phyloP scores from a whole-genome alignment of 2,329 filamentous ascomycete genomes.

The Pseudophaeomoniella oleicola region DNA sequence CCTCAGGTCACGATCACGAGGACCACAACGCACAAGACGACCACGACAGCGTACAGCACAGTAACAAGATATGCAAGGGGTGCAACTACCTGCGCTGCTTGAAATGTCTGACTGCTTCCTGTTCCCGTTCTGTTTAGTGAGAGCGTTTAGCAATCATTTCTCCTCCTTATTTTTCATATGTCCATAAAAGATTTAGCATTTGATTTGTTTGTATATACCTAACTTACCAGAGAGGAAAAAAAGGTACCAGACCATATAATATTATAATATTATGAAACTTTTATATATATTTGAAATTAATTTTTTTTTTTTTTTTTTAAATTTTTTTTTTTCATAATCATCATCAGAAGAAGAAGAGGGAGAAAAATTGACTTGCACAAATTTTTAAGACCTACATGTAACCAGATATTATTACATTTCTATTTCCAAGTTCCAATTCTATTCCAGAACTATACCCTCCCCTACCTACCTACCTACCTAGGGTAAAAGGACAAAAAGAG shows the following conservation, averaged over 20 bases:
- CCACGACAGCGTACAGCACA: slow-evolving; percentile 6
- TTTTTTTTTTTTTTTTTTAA: not conserved
- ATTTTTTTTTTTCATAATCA: not conserved
- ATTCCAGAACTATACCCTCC: no score
- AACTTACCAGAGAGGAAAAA: no score
- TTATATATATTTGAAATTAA: not conserved
- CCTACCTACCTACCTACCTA: no score
- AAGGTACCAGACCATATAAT: no score
- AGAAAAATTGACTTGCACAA: not conserved
- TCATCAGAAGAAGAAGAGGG: not conserved
- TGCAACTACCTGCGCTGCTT: not conserved
- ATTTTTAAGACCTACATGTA: not conserved
- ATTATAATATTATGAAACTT: not conserved
- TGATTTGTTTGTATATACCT: no score
- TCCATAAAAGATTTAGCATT: no score
- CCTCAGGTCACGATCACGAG: slow-evolving; percentile 9
- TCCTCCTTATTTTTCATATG: not conserved
- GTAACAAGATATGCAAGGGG: slow-evolving; percentile 5
- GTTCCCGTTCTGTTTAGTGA: not conserved
- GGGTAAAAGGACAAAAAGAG: no score
- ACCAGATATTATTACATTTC: not conserved
- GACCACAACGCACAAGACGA: slow-evolving; percentile 9
- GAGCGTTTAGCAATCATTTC: no score
- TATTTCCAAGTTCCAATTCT: no score
- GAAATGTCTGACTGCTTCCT: not conserved